phyloP scores from a whole-genome alignment of 495 filamentous ascomycete species.

The Penicillium crystallinum region DNA sequence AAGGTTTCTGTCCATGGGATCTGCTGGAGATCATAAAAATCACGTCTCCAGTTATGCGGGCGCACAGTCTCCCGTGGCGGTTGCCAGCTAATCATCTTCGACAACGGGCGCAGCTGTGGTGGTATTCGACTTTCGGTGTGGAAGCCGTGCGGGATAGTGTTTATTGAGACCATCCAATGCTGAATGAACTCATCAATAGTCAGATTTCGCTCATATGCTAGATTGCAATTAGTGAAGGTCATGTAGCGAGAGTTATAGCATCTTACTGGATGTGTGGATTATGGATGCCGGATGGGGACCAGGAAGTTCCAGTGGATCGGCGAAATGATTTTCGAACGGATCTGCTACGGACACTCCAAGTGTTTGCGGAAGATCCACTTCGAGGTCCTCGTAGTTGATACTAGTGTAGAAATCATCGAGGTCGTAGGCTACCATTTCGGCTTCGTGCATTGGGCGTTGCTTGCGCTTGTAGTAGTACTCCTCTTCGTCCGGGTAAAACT shows the following conservation, averaged over 20 bases:
- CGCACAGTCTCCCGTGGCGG: constrained; percentile 40
- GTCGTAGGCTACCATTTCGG: constrained; percentile 22
- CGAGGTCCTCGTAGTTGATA: constrained; percentile 18
- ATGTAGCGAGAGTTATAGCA: background rate
- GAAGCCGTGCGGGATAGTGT: constrained; percentile 11
- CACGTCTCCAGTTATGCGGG: constrained; percentile 45
- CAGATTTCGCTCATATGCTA: constrained; percentile 40
- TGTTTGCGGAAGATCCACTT: constrained; percentile 10
- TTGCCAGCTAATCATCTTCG: constrained; percentile 31
- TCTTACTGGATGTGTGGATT: constrained; percentile 36
- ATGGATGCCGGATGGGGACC: constrained; percentile 27
- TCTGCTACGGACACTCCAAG: background rate
- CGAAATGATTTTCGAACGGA: background rate
- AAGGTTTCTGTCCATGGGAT: constrained; percentile 65
- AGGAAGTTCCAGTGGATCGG: constrained; percentile 7
- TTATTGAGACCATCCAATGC: constrained; percentile 34
- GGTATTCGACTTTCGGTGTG: constrained; percentile 18
- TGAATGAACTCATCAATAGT: constrained; percentile 43
- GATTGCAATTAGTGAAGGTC: background rate
- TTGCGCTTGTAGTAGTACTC: constrained; percentile 18
- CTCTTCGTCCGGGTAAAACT: constrained; percentile 35
- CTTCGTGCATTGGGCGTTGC: constrained; percentile 2
- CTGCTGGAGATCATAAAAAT: constrained; percentile 69
- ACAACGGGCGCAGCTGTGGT: constrained; percentile 20
- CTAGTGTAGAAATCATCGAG: constrained; percentile 33